phyloP scores from a whole-genome alignment of 192 early-diverging fungal species.

The Backusella liffmaniae region DNA sequence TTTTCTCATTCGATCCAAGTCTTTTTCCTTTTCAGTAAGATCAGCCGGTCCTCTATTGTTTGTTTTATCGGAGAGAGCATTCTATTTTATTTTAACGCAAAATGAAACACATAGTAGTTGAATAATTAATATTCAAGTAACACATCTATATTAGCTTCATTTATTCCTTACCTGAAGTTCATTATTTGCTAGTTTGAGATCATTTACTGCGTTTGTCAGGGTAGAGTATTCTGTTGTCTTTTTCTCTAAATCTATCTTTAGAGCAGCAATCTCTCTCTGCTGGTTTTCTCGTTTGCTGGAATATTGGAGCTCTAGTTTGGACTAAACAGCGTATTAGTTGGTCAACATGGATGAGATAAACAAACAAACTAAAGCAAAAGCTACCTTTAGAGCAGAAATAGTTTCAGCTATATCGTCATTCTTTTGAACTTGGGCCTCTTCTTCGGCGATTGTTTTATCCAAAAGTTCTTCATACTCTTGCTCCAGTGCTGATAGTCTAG shows the following conservation, averaged over 20 bases:
- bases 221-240: conserved; percentile 69
- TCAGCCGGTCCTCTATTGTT: conserved; percentile 3
- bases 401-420: conserved; percentile 62
- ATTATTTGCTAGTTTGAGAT: conserved; percentile 63
- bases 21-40: conserved; percentile 61
- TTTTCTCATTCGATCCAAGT: conserved; percentile 72
- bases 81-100: background rate
- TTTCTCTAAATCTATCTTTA: conserved; percentile 65
- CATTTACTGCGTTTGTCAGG: conserved; percentile 53
- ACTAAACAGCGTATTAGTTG: conserved; percentile 14
- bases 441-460: conserved; percentile 66
- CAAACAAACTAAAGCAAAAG: background rate
- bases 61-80: conserved; percentile 26
- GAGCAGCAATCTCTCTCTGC: conserved; percentile 72
- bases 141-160: background rate
- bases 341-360: background rate
- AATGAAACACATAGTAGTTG: background rate
- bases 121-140: background rate
- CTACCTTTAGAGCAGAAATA: conserved; percentile 77
- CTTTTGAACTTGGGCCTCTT: conserved; percentile 56
- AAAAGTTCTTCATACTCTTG: conserved; percentile 82
- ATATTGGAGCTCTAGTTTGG: conserved; percentile 85
- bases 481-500: conserved; percentile 66
- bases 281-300: conserved; percentile 72
- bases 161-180: conserved; percentile 46